These are phyloP conservation scores for Croton setiger DNA, from an alignment of 441 rosid genomes.

Conservation along the genomic window DNA sequence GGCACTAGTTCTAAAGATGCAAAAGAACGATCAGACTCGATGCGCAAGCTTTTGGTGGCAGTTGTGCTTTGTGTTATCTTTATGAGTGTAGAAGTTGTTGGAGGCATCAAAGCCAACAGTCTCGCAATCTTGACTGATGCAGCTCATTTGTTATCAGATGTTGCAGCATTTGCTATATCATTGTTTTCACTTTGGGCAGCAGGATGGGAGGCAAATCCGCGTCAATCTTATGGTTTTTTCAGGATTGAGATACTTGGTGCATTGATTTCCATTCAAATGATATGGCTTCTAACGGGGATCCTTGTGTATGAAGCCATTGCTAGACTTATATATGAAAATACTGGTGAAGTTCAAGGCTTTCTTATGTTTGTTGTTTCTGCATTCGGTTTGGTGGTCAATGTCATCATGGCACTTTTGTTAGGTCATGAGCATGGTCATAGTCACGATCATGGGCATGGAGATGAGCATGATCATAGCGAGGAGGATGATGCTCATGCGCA, in stretches of 20 bases:
- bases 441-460: slow-evolving; percentile 28
- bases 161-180: slow-evolving; percentile 66
- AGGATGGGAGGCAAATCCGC: slow-evolving; percentile 72
- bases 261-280: slow-evolving; percentile 62
- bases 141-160: slow-evolving; percentile 62
- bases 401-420: slow-evolving; percentile 56
- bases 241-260: slow-evolving; percentile 67
- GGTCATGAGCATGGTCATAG: slow-evolving; percentile 62
- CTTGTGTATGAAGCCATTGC: slow-evolving; percentile 68
- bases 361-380: slow-evolving; percentile 64
- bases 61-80: slow-evolving; percentile 53
- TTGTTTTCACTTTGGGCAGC: slow-evolving; percentile 66
- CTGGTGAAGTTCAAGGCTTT: slow-evolving; percentile 57
- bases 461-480: slow-evolving; percentile 22
- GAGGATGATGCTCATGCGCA: slow-evolving; percentile 17
- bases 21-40: slow-evolving; percentile 49
- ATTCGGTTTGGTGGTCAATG: slow-evolving; percentile 57
- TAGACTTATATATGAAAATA: slow-evolving; percentile 40
- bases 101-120: slow-evolving; percentile 70
- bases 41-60: slow-evolving; percentile 51
- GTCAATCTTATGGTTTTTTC: slow-evolving; percentile 67
- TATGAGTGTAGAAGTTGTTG: slow-evolving; percentile 60
- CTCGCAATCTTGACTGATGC: slow-evolving; percentile 72
- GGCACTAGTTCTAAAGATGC: slow-evolving; percentile 46
- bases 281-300: slow-evolving; percentile 73